Conservation (phyloP, 495 filamentous ascomycete species). For the Articulospora tetracladia region DNA sequence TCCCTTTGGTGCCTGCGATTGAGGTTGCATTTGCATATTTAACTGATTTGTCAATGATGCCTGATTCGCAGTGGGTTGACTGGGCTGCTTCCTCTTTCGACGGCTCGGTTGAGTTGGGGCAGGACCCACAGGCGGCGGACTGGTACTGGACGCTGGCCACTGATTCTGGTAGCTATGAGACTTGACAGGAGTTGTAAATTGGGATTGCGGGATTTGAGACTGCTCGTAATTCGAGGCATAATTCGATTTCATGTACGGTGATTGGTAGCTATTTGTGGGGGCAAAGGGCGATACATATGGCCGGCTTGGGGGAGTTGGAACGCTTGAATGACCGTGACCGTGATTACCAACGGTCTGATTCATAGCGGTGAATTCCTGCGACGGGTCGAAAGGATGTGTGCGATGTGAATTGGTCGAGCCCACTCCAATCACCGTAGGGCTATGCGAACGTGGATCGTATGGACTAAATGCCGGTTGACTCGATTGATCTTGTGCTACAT, state of each 20-base stretch:
- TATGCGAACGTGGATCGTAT: neutral
- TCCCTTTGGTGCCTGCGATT: neutral
- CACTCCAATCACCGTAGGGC: neutral
- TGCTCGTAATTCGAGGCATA: neutral
- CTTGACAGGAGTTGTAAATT: neutral
- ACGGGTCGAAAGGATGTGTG: neutral
- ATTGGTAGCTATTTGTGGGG: neutral
- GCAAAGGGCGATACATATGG: neutral
- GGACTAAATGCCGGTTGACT: too few relatives aligned
- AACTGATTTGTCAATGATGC: neutral
- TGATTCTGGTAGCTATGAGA: neutral
- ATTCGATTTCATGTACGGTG: neutral
- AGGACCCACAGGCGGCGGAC: neutral
- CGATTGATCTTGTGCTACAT: too few relatives aligned
- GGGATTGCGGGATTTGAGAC: neutral
- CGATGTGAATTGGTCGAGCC: neutral
- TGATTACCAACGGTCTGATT: neutral
- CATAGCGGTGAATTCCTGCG: neutral
- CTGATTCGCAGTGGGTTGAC: too few relatives aligned
- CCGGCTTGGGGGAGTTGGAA: neutral
- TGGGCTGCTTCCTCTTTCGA: neutral
- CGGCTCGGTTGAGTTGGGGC: neutral
- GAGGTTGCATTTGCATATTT: neutral
- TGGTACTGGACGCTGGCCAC: neutral
- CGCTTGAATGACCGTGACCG: too few relatives aligned